Evolutionary conservation across 805 yeast species (phyloP).

Genomic region (Kluyveromyces nonfermentans): DNA sequence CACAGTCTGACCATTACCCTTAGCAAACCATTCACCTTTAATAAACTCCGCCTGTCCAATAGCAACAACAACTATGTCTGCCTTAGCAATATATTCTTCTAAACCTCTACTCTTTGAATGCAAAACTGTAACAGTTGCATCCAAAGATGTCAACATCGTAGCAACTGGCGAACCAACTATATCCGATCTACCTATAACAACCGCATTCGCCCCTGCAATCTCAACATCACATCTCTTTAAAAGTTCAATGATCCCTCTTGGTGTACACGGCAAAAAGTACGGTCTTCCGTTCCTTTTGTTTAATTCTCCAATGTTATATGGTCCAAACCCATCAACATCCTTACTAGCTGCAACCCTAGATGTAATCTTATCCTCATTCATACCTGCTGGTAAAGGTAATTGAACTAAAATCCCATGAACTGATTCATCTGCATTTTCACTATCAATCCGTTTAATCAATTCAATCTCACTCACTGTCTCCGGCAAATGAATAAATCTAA

Average conservation of each 20-base stretch:
- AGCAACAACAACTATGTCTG: constrained; percentile 82
- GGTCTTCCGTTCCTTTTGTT: constrained; percentile 82
- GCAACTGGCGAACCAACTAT: constrained; percentile 95
- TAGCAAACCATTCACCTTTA: constrained; percentile 65
- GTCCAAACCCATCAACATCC: constrained; percentile 94
- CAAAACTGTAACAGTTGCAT: constrained; percentile 81
- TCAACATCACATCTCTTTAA: constrained; percentile 59
- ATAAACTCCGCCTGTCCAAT: constrained; percentile 64
- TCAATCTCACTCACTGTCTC: constrained; percentile 53
- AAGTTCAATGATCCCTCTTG: constrained; percentile 81
- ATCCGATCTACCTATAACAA: constrained; percentile 90
- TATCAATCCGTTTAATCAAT: constrained; percentile 47
- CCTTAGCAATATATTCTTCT: constrained; percentile 47
- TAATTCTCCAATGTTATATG: constrained; percentile 81
- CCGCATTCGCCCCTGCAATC: constrained; percentile 74
- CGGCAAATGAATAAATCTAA: constrained; percentile 55
- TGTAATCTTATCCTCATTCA: constrained; percentile 73
- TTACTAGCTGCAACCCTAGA: constrained; percentile 71
- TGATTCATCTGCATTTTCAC: constrained; percentile 60
- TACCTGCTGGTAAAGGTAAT: constrained; percentile 75
- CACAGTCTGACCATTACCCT: constrained; percentile 34
- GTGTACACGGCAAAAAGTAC: constrained; percentile 85
- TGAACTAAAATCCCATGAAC: constrained; percentile 87
- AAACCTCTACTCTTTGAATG: constrained; percentile 67
- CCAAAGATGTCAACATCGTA: constrained; percentile 63